phyloP scores from a whole-genome alignment of 2,329 filamentous ascomycete species.

The Pseudopyrenochaeta lycopersici region DNA sequence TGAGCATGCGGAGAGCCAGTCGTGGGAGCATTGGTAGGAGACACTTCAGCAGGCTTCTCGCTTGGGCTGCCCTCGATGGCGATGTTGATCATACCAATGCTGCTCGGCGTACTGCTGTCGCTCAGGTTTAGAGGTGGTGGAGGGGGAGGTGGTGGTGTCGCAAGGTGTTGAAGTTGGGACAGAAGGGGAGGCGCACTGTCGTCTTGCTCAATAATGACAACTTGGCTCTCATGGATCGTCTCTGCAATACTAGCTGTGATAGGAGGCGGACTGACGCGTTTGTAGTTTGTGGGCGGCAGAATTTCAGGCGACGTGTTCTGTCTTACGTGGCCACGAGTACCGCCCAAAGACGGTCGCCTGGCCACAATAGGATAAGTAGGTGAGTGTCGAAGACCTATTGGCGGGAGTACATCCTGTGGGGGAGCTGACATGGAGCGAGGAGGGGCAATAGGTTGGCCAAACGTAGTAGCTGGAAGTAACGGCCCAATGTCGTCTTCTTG shows the following conservation, averaged over 20 bases:
- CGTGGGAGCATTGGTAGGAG: constrained; percentile 35
- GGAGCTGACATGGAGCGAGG: constrained; percentile 59
- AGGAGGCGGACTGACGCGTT: constrained; percentile 49
- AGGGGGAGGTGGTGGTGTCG: constrained; percentile 59
- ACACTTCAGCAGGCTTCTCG: constrained; percentile 35
- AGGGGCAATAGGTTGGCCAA: constrained; percentile 51
- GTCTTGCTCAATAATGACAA: constrained; percentile 55
- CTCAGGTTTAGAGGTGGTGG: constrained; percentile 28
- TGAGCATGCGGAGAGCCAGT: constrained; percentile 54
- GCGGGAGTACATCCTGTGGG: constrained; percentile 51
- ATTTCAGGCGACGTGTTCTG: constrained; percentile 56
- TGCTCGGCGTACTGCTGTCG: constrained; percentile 28
- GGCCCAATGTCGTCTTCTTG: constrained; percentile 57
- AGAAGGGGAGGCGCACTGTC: constrained; percentile 60
- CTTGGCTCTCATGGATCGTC: constrained; percentile 56
- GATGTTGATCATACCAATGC: constrained; percentile 55
- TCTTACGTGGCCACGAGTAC: constrained; percentile 48
- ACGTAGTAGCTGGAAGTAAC: constrained; percentile 58
- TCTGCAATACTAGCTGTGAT: constrained; percentile 64
- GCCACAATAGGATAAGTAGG: constrained; percentile 33
- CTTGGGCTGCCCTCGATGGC: constrained; percentile 53
- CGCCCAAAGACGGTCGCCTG: constrained; percentile 50
- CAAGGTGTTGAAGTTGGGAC: constrained; percentile 69
- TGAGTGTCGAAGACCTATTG: constrained; percentile 30
- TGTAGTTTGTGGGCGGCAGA: constrained; percentile 43